Evolutionary conservation across 2,329 filamentous ascomycete genomes (phyloP), one percentile per base, ranked within the genome.

Genomic region (Colletotrichum noveboracense): DNA sequence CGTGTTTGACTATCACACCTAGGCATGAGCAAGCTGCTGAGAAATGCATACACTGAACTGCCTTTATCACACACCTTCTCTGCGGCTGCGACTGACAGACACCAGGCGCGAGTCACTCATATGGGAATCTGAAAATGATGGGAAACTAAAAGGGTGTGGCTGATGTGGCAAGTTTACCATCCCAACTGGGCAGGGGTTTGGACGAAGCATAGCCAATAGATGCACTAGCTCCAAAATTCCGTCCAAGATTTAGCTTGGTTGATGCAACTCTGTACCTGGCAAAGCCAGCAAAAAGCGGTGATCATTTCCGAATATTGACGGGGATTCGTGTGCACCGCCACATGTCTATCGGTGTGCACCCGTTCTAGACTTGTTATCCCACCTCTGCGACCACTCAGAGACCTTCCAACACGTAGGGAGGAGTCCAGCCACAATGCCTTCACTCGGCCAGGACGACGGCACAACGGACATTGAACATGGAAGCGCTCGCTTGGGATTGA

Each of bases 261-360:
- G 26, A 68, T 73, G 73, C 73, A 26, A 75, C 64, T 65, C 64
- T 75, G 73, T 75, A 24, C 73, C 73, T 75, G 64, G 34, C 70
- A 62, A 38, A 8, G 30, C 3, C 24, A 56, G 70, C 62, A 52
- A 65, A 69, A 75, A 75, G 73, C 62, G 73, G 64, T 75, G 64
- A 75, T 73, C 73, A 75, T 75, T 67, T 75, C 73, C 73, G 73
- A 64, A 64, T 48, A 68, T 26, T 26, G 52, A 68, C 66, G 48
- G 64, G 70, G 43, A 75, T 48, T 75, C 70, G 73, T 60, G 64
- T 58, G 73, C 73, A 75, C 73, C 73, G 73, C 73, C 73, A 75
- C 73, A 75, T 30, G 43, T 60, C 28, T 4, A 16, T n/a, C 56
- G 62, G 26, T 13, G 21, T 38, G 30, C 48, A 34, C 28, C 43